Evolutionary conservation across 345 rosid species (phyloP).

Genomic region (Eucalyptus regnans): DNA sequence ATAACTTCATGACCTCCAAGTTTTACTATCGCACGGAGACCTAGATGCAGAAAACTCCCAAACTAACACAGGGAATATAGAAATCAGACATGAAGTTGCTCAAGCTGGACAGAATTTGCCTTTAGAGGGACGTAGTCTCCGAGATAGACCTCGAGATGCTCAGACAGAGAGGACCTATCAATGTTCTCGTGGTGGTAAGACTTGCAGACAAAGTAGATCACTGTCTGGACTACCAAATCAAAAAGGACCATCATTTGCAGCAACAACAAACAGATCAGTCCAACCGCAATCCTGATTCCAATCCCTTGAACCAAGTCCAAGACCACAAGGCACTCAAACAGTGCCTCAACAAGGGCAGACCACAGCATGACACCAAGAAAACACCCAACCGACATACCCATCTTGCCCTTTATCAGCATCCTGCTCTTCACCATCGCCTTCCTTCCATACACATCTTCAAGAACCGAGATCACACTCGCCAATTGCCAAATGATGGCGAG

Average conservation of each 20-base stretch:
- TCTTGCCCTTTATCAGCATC: too few relatives aligned
- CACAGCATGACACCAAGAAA: neutral
- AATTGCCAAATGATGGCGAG: constrained; percentile 24
- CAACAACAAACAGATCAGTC: constrained; percentile 14
- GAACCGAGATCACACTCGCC: constrained; percentile 35
- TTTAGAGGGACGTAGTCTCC: neutral
- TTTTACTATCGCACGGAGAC: neutral
- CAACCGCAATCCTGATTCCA: neutral
- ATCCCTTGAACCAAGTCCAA: neutral
- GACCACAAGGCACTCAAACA: neutral
- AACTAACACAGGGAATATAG: neutral
- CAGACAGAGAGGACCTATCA: neutral
- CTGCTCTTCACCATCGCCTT: constrained; percentile 26
- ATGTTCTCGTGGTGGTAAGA: constrained; percentile 42
- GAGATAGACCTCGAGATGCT: neutral
- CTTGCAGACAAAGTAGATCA: constrained; percentile 44
- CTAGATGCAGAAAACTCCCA: neutral
- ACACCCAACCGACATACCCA: neutral
- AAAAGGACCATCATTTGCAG: constrained; percentile 7
- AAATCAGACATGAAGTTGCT: neutral
- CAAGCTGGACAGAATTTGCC: neutral
- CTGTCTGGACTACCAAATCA: constrained; percentile 21
- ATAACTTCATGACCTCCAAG: neutral
- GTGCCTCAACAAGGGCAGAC: neutral
- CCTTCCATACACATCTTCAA: constrained; percentile 31